Evolutionary conservation across 2,329 filamentous ascomycete genomes (phyloP).

Genomic region (Lasiodiplodia sp.): DNA sequence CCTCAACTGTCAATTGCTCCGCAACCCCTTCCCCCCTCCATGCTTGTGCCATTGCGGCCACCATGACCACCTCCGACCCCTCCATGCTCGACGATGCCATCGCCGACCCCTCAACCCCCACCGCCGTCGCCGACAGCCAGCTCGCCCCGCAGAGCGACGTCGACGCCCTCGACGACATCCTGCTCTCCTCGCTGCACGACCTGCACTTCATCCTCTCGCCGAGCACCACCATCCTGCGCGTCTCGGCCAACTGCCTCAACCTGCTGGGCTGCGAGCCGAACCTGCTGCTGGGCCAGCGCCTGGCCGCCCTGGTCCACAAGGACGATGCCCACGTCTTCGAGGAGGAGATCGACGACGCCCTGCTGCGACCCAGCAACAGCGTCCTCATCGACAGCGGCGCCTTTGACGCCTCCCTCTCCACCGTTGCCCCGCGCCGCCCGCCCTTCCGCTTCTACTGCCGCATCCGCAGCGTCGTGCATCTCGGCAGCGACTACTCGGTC

Average conservation of each 20-base stretch:
- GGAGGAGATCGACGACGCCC: slow-evolving; percentile 2
- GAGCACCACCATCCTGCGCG: slow-evolving; percentile 20
- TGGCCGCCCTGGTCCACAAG: slow-evolving; percentile 9
- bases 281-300: slow-evolving; percentile 14
- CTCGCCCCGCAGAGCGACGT: not conserved
- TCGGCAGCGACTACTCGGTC: not conserved
- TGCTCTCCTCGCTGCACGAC: slow-evolving; percentile 11
- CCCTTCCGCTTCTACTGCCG: slow-evolving; percentile 25
- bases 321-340: slow-evolving; percentile 13
- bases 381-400: not conserved
- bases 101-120: not conserved
- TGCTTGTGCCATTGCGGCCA: slow-evolving; percentile 9
- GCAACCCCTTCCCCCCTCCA: not conserved
- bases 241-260: slow-evolving; percentile 20
- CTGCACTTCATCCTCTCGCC: slow-evolving; percentile 22
- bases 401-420: not conserved
- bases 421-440: not conserved
- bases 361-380: not conserved
- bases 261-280: slow-evolving; percentile 22
- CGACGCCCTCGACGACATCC: slow-evolving; percentile 15
- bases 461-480: slow-evolving; percentile 20
- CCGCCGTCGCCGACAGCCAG: not conserved
- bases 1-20: not conserved
- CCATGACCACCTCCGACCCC: not conserved
- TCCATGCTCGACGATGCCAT: not conserved